These are phyloP conservation scores for Xylariomycetidae sp. DNA, from an alignment of 2,329 filamentous ascomycete genomes.

Conservation along the genomic window DNA sequence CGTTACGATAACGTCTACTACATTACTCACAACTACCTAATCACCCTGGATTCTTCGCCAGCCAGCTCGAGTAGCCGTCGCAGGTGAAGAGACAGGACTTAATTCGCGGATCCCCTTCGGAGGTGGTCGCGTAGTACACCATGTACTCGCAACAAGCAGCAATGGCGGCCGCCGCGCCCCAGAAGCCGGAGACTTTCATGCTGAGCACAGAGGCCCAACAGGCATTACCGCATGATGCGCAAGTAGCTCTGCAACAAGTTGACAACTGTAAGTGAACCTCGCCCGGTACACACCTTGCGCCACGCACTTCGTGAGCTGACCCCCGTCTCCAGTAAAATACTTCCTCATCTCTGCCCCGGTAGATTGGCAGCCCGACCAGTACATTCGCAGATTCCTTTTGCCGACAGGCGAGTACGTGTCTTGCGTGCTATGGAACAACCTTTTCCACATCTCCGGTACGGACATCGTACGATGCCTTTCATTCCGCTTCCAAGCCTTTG, in stretches of 20 bases:
- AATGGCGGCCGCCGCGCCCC: conserved; percentile 72
- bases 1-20: conserved; percentile 14
- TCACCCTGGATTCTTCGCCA: conserved; percentile 3
- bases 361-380: conserved; percentile 95
- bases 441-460: conserved; percentile 98
- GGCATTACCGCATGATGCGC: conserved; percentile 89
- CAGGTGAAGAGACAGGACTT: conserved; percentile 4
- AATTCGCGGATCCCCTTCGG: conserved; percentile 7
- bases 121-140: conserved; percentile 22
- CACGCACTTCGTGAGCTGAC: neutral
- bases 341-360: conserved; percentile 98
- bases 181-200: conserved; percentile 99
- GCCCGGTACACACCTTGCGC: conserved; percentile 1
- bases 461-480: conserved; percentile 98
- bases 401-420: conserved; percentile 98
- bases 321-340: conserved; percentile 72
- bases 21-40: conserved; percentile 10
- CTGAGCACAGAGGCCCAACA: conserved; percentile 95
- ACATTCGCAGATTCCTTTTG: conserved; percentile 90
- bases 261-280: conserved; percentile 72
- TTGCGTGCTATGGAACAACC: conserved; percentile 97
- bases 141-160: conserved; percentile 82
- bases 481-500: conserved; percentile 97
- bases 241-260: conserved; percentile 95
- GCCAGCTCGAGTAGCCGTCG: conserved; percentile 3